Base-by-base conservation (phyloP, 768 basidiomycete genomes). In the Fibroporia radiculosa region DNA sequence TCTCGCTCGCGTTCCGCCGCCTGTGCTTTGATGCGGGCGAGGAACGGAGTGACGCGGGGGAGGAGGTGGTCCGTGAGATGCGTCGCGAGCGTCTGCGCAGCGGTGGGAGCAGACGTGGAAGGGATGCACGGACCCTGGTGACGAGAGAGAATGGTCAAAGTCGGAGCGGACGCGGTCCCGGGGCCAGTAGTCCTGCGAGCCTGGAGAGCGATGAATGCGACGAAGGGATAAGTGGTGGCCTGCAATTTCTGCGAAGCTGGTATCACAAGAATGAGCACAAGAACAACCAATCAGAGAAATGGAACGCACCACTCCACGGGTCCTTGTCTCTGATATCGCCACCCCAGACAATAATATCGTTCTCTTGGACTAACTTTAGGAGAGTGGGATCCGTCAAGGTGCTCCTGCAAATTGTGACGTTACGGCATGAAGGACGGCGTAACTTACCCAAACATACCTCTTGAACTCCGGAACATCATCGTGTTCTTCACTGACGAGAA, bases 171-270 rank as follows among this genome's bases (percentile, higher is more conserved):
- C 19, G 65, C 61, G 4, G 69, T 54, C 13, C 60, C 52, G 11
- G 70, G 60, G 3, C 56, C 52, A 32, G 57, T 60, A 18, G 62
- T 69, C 24, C 78, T 76, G 14, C 75, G 75, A 0, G 89, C 82
- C 58, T 97, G 89, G 38, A 96, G 77, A 1, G 93, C 83, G 38
- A 96, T 62, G 62, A 97, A 99, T 1, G 89, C 88, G 38, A 99
- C 72, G 49, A 93, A 93, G 0, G 95, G 96, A 56, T 86, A 96
- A 0, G 93, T 91, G 1, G 93, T 92, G 2, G 84, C 83, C 57
- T 88, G 81, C 1, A 97, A 68, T 59, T 86, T 88, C 56, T 84
- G 77, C 11, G 80, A 68, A 23, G 67, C 85, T 70, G 66, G 13
- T 50, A 31, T 33, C 25, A 18, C 16, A 35, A 8, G 38, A 49